Evolutionary conservation across 768 basidiomycete species (phyloP), one percentile per base, ranked within the genome.

Genomic region (Strobilomyces dryophilus): DNA sequence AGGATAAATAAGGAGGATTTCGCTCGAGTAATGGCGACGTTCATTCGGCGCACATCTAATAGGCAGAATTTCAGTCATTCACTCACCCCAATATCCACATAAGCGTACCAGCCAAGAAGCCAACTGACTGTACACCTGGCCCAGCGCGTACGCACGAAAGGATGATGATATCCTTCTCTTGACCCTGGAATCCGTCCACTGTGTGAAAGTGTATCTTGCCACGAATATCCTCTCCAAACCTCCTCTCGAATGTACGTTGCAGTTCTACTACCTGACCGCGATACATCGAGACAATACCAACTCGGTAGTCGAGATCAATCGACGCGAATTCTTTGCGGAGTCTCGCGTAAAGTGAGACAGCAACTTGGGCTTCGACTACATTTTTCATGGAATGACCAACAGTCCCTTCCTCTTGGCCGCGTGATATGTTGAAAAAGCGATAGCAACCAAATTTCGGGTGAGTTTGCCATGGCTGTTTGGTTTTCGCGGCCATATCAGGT

Each of bases 91-190:
- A 46, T 40, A 27, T 53, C 36, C 8, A 57, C 17, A 27, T n/a
- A 26, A 37, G 39, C 65, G 40, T 59, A 86, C 90, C 93, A 59
- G 84, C 79, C 61, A 98, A 79, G 76, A 98, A 98, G 53, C 97
- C 97, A 50, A 98, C 82, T 0, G 75, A 81, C 52, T 80, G 78
- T 18, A 92, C 68, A n/a, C 88, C 86, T 17, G 90, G 85, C 6
- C 97, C 94, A 10, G 93, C 89, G 57, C 97, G 84, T 18, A 98
- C 97, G 66, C 94, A 97, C 4, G 97, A 98, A 18, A 99, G 77
- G 59, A 99, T 98, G 71, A 99, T 95, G 49, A 99, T 82, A 61
- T 95, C 92, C 68, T 99, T 99, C 69, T 99, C 97, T 73, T 99
- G 97, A 45, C 97, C 97, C 49, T 99, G 97, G 65, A 98, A 98